These are phyloP conservation scores for Hanseniaspora occidentalis DNA, from an alignment of 805 yeast species.

Conservation along the genomic window DNA sequence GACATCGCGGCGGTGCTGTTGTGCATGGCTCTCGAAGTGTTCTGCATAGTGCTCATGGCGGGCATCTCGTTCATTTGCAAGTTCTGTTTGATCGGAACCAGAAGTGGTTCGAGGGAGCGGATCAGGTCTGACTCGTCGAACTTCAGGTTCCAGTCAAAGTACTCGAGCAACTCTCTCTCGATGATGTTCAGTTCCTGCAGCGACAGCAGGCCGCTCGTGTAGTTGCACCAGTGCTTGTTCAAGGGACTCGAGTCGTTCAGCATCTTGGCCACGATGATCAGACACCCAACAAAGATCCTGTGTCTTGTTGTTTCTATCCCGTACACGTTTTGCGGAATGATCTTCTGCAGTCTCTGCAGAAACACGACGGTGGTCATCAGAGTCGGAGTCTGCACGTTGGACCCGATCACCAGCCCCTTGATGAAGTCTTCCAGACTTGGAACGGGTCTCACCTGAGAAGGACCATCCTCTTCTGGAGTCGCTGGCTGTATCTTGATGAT, in stretches of 20 bases:
- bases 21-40: conserved; percentile 4
- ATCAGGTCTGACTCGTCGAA: conserved; percentile 61
- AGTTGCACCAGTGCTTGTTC: conserved; percentile 91
- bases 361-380: conserved; percentile 86
- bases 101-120: conserved; percentile 58
- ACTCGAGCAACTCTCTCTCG: conserved; percentile 74
- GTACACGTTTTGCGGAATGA: conserved; percentile 75
- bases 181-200: conserved; percentile 77
- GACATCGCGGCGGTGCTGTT: conserved; percentile 7
- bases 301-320: conserved; percentile 93
- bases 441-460: too few species aligned
- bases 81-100: conserved; percentile 52
- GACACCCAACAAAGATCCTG: conserved; percentile 78
- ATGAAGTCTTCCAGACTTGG: conserved; percentile 57
- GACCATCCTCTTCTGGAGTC: conserved; percentile 9
- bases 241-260: conserved; percentile 90
- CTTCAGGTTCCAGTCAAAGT: conserved; percentile 75
- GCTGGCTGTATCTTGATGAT: conserved; percentile 12
- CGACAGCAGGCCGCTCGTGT: conserved; percentile 74
- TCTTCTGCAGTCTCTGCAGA: conserved; percentile 59
- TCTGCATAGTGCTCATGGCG: too few species aligned
- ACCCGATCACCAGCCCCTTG: conserved; percentile 54
- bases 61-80: conserved; percentile 4
- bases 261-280: conserved; percentile 84
- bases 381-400: conserved; percentile 92